These are phyloP conservation scores for Citrullus colocynthis DNA, from an alignment of 306 rosid species.

Conservation along the genomic window DNA sequence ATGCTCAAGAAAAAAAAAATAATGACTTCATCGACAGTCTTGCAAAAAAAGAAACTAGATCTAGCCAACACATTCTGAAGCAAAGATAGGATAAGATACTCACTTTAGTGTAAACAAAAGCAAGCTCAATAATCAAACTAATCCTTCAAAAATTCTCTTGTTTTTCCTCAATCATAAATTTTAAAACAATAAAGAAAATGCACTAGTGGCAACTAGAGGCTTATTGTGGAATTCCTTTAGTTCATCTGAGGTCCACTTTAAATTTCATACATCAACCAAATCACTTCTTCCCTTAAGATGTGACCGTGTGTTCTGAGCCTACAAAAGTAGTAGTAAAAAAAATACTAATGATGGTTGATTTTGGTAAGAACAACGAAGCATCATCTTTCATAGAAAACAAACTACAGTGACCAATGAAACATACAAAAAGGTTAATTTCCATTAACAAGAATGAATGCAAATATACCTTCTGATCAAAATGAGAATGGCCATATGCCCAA, in stretches of 20 bases:
- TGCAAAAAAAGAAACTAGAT: neutral
- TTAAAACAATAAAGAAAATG: neutral
- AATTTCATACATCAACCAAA: neutral
- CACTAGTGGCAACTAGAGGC: neutral
- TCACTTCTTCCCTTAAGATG: neutral
- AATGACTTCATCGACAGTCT: neutral
- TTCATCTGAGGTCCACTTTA: neutral
- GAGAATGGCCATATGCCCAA: slow-evolving; percentile 58
- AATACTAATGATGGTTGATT: neutral
- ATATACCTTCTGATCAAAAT: slow-evolving; percentile 56
- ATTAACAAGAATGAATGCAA: slow-evolving; percentile 2
- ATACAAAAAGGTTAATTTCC: neutral
- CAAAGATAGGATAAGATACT: neutral
- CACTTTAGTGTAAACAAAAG: neutral
- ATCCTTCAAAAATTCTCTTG: neutral
- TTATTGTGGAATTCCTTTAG: neutral
- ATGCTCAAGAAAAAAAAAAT: neutral
- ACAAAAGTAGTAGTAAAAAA: neutral
- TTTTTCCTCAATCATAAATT: neutral
- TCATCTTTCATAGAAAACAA: neutral
- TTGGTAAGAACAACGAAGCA: neutral
- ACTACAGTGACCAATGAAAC: slow-evolving; percentile 9
- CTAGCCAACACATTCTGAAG: neutral
- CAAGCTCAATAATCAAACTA: neutral
- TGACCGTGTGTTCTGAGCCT: neutral